These are phyloP conservation scores for Emergomyces pasteurianus DNA, from an alignment of 2,329 filamentous ascomycete genomes.

Conservation along the genomic window DNA sequence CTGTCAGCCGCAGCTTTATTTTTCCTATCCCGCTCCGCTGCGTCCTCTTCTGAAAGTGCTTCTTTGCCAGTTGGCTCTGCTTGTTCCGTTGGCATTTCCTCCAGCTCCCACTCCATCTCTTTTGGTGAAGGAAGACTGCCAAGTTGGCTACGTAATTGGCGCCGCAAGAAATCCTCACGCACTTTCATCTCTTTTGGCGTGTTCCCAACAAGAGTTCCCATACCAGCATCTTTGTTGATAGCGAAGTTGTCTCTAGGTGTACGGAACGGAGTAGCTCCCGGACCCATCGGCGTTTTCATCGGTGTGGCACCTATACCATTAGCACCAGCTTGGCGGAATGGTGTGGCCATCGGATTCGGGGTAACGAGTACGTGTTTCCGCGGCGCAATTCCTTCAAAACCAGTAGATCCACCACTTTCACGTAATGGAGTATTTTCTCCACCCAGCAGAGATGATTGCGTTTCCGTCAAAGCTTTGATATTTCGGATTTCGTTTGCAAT, in stretches of 20 bases:
- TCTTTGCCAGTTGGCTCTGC: constrained; percentile 43
- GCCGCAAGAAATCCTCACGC: constrained; percentile 55
- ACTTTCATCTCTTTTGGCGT: constrained; percentile 67
- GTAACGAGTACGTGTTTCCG: constrained; percentile 74
- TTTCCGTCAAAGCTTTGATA: constrained; percentile 81
- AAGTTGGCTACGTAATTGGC: constrained; percentile 52
- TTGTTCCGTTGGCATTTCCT: constrained; percentile 68
- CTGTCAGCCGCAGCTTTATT: constrained; percentile 52
- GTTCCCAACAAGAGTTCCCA: constrained; percentile 55
- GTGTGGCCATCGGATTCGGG: constrained; percentile 90
- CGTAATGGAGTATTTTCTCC: constrained; percentile 87
- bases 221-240: constrained; percentile 60
- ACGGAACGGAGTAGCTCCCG: constrained; percentile 71
- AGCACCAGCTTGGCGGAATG: constrained; percentile 50
- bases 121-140: constrained; percentile 82
- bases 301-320: constrained; percentile 58
- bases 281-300: constrained; percentile 44
- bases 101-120: constrained; percentile 86
- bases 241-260: constrained; percentile 82
- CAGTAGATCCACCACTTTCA: constrained; percentile 70
- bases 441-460: constrained; percentile 82
- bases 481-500: constrained; percentile 96
- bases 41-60: constrained; percentile 51
- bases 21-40: constrained; percentile 63
- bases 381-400: constrained; percentile 75